phyloP scores from a whole-genome alignment of 2,329 filamentous ascomycete genomes.

The Trichophyton schoenleinii region DNA sequence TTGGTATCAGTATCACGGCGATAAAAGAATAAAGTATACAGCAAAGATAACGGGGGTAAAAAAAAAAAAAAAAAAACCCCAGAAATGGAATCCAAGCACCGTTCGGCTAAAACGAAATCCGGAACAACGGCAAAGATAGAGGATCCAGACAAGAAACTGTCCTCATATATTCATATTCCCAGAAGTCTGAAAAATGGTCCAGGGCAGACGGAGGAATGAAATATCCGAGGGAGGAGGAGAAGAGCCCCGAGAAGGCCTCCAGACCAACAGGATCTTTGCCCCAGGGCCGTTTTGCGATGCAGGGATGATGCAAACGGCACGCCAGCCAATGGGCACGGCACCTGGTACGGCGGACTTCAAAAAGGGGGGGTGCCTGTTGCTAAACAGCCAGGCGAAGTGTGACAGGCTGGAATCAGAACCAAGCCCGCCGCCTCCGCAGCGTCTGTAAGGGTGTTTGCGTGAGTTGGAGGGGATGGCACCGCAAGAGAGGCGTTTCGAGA shows the following conservation, averaged over 20 bases:
- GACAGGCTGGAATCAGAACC: not conserved
- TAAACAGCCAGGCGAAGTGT: not conserved
- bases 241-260: not conserved
- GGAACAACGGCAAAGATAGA: not conserved
- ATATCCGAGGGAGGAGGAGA: not conserved
- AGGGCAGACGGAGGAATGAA: not conserved
- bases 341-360: not conserved
- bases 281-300: not conserved
- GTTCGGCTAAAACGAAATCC: not conserved
- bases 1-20: not conserved
- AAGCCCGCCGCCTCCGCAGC: not conserved
- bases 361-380: not conserved
- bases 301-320: conserved; percentile 1
- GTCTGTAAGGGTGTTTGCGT: not conserved
- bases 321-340: not conserved
- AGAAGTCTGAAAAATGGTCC: not conserved
- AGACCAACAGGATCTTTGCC: not conserved
- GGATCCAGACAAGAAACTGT: not conserved
- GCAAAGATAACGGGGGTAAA: no score
- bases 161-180: not conserved
- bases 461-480: not conserved
- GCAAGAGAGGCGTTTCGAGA: not conserved
- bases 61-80: not conserved
- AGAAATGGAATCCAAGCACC: not conserved
- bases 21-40: not conserved